phyloP scores from a whole-genome alignment of 768 basidiomycete genomes.

The Kwoniella bestiolae region DNA sequence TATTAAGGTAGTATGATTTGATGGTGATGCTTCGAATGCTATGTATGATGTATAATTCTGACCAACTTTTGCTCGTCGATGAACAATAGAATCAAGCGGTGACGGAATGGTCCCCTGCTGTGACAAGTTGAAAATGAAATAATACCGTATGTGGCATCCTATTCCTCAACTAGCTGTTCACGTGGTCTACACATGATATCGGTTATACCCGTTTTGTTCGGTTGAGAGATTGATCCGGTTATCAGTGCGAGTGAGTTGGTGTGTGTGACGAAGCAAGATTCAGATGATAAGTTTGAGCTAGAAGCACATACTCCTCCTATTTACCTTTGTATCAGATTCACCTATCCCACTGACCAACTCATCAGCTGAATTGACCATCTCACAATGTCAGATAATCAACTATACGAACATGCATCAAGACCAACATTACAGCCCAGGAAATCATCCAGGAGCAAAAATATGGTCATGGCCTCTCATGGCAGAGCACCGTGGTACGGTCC shows the following conservation, averaged over 20 bases:
- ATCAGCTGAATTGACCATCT: no score
- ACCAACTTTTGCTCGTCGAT: no score
- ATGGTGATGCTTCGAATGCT: no score
- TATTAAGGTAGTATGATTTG: background rate
- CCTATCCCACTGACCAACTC: no score
- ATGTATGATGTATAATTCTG: no score
- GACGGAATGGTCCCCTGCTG: background rate
- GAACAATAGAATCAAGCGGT: background rate
- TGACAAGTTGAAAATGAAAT: background rate
- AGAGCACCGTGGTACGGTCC: constrained; percentile 58
- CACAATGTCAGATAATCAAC: no score
- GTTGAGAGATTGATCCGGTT: background rate
- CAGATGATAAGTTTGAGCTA: background rate
- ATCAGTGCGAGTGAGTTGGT: background rate
- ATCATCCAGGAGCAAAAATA: constrained; percentile 35
- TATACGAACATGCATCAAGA: constrained; percentile 7
- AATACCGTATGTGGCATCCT: constrained; percentile 7
- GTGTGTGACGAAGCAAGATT: no score
- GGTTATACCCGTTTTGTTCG: background rate
- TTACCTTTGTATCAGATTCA: background rate
- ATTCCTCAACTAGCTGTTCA: background rate
- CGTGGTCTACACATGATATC: background rate
- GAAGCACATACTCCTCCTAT: background rate
- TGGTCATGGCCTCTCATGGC: constrained; percentile 51
- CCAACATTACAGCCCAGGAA: constrained; percentile 3